Evolutionary conservation across 371 early-diverging fungal genomes (phyloP), one percentile per base, ranked within the genome.

Genomic region (Syncephalastrum racemosum): DNA sequence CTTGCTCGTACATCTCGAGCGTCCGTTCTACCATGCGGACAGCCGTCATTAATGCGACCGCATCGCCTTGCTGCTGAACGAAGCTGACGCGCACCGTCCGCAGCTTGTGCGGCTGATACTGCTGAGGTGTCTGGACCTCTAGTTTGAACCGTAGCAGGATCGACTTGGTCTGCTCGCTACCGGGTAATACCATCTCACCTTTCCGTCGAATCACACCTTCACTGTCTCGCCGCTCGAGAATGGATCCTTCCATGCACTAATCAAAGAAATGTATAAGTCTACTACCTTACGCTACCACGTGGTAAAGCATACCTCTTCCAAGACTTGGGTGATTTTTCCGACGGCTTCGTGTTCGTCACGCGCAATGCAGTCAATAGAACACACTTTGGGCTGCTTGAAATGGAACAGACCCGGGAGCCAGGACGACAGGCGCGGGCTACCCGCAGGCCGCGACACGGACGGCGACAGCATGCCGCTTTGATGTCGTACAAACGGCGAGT

Each of bases 1-100:
- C 74, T 47, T 71, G 64, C 46, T 77, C 74, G 63, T 77, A 73
- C 20, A 65, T 54, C 39, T 71, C 59, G 12, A 77, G 51, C 8
- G 70, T 64, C 44, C 67, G 50, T 20, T 73, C 69, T 15, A 77
- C 56, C 52, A 71, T 65, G 25, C 66, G 60, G 15, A 77, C 74
- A 31, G 77, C 77, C 14, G 71, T 67, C 52, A 64, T 60, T 5
- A 77, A 57, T 25, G 71, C 68, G 54, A 73, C 70, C 16, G 74
- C 71, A 57, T 77, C 77, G 3, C 77, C 77, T 73, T 77, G 77
- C 45, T 77, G 77, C 40, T 77, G 77, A 8, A 73, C 71, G 48
- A 77, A 77, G 36, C 65, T 73, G 15, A 70, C 67, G 0, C 73
- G 68, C 39, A 71, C 63, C 22, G 36, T 65, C 41, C 54, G 51